These are phyloP conservation scores for Candida sanyaensis DNA, from an alignment of 1,139 yeast genomes.

Conservation along the genomic window DNA sequence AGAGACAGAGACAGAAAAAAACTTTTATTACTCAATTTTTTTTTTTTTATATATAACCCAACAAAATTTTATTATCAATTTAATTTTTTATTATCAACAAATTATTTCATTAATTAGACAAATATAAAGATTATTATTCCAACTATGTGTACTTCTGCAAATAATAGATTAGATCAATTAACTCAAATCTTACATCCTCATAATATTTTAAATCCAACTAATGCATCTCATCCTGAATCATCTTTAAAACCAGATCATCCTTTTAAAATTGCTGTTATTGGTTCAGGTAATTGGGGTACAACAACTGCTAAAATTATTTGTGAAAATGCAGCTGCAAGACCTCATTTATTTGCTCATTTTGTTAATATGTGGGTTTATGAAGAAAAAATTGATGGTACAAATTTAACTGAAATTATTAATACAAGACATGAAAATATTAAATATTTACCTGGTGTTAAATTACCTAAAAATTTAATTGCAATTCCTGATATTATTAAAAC, in stretches of 20 bases:
- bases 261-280: slow-evolving; percentile 44
- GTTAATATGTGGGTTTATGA: slow-evolving; percentile 53
- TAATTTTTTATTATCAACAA: slow-evolving; percentile 1
- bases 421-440: slow-evolving; percentile 46
- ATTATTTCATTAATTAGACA: too few species aligned
- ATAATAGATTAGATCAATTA: slow-evolving; percentile 41
- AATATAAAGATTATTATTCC: neutral
- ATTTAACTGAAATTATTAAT: slow-evolving; percentile 48
- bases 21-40: too few species aligned
- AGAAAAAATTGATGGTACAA: slow-evolving; percentile 43
- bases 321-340: slow-evolving; percentile 43
- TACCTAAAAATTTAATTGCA: slow-evolving; percentile 46
- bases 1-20: too few species aligned
- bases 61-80: too few species aligned
- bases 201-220: slow-evolving; percentile 15
- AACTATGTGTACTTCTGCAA: slow-evolving; percentile 19
- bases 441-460: slow-evolving; percentile 46
- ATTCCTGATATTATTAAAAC: slow-evolving; percentile 40
- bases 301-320: slow-evolving; percentile 50
- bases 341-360: slow-evolving; percentile 37
- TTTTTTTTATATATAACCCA: too few species aligned
- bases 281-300: slow-evolving; percentile 55
- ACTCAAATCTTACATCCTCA: slow-evolving; percentile 34
- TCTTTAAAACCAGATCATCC: slow-evolving; percentile 30
- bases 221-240: slow-evolving; percentile 17